Percentiles rank a stretch among this genome's conserved stretches.
Evolutionary conservation across 2,329 filamentous ascomycete genomes (phyloP).

Genomic region (Colletotrichum shisoi): DNA sequence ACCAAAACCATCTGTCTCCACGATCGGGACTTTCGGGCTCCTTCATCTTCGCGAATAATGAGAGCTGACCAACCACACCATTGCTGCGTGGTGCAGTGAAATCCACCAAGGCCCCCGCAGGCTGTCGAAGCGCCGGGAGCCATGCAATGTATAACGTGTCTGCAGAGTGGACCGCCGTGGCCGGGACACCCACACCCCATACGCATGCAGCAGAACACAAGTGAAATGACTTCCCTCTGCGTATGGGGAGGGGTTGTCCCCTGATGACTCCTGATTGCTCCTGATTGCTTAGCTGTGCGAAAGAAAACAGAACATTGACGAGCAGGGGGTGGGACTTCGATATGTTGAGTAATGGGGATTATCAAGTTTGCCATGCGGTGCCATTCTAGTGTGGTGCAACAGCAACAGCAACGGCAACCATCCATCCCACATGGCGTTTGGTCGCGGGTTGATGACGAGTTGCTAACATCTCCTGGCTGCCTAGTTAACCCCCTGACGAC

Average conservation of each 20-base stretch:
- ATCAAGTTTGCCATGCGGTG: background rate
- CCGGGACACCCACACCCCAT: background rate
- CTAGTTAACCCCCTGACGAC: too few relatives aligned
- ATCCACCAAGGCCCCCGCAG: background rate
- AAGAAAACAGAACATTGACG: background rate
- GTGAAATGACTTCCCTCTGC: background rate
- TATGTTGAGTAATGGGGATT: background rate
- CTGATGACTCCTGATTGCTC: background rate
- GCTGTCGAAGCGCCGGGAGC: background rate
- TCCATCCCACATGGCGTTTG: background rate
- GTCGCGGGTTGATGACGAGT: background rate
- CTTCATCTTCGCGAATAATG: background rate
- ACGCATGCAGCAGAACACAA: background rate
- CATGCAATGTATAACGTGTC: background rate
- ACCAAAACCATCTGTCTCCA: background rate
- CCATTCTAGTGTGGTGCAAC: background rate
- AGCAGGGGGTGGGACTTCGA: background rate
- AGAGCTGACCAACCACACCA: constrained; percentile 4
- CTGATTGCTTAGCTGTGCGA: background rate
- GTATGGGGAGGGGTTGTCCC: background rate
- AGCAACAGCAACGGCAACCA: background rate
- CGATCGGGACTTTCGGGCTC: background rate
- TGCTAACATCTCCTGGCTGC: background rate
- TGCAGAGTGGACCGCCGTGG: background rate
- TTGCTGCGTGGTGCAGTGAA: background rate